Evolutionary conservation across 2,329 filamentous ascomycete genomes (phyloP), one percentile per base, ranked within the genome.

Genomic region (Ascochyta clinopodiicola): DNA sequence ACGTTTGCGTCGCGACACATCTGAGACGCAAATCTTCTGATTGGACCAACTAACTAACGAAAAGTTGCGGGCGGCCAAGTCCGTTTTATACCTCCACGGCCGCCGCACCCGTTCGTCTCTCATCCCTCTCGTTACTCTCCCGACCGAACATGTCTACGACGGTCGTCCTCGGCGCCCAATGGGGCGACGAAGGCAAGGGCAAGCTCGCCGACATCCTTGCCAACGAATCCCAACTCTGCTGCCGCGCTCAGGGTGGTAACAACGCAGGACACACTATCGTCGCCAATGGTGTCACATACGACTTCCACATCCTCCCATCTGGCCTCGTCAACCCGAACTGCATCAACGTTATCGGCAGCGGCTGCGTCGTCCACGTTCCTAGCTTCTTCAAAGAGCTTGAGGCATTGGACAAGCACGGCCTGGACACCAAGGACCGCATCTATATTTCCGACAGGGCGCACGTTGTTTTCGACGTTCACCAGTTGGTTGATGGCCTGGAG

Each of bases 271-370:
- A 77, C 60, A 77, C 74, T 49, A 77, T 77, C 50, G 73, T 77
- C 64, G 72, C 78, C 64, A 75, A 78, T 58, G 77, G 79, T 47
- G 64, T 79, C 63, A 84, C 81, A 22, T 76, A 76, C 66, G 73
- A 76, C 51, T 75, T 74, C 62, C 74, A 76, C 58, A 76, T 77
- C 62, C 69, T 76, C 24, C 72, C 74, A 22, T 89, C 86, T 51
- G 90, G 90, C 56, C 82, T 93, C 57, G 81, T 93, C 62, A 90
- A 89, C 71, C 87, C 88, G 6, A 79, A 79, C 38, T 90, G 85
- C 73, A 81, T 86, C 66, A 93, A 92, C 78, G 79, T 93, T 53
- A 88, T 93, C 71, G 90, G 80, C 34, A 64, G 78, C 58, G 73
- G 89, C 56, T 88, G 87, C 44, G 88, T 90, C 56, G 86, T 91